A percentile compares a stretch with the other conserved stretches of the same genome.
phyloP scores from a whole-genome alignment of 202 grass and related monocot genomes.

The Bolboschoenoplectus hybrid region DNA sequence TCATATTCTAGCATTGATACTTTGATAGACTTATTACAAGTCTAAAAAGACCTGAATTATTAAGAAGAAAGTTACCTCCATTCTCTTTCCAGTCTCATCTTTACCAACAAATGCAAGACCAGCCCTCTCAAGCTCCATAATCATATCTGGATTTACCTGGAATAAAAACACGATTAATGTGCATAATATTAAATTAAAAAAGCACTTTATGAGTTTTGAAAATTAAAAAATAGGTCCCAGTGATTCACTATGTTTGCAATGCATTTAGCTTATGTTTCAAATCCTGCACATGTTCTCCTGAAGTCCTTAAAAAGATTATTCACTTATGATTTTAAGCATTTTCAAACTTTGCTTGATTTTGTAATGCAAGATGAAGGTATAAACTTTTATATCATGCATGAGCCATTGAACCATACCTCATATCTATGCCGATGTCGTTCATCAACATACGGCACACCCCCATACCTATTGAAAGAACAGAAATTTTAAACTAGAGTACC shows the following conservation, averaged over 20 bases:
- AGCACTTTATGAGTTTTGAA: neutral
- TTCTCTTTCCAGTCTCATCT: conserved; percentile 53
- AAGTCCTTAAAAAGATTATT: neutral
- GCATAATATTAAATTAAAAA: neutral
- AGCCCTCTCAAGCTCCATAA: conserved; percentile 49
- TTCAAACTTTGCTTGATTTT: neutral
- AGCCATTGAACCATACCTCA: conserved; percentile 49
- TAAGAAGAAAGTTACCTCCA: conserved; percentile 47
- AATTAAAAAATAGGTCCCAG: neutral
- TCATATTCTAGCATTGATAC: neutral
- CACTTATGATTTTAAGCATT: neutral
- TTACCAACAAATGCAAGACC: conserved; percentile 56
- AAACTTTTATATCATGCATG: neutral
- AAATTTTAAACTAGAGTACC: neutral
- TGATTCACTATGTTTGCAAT: neutral
- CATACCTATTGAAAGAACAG: conserved; percentile 48
- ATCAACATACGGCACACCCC: conserved; percentile 44
- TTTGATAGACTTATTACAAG: neutral
- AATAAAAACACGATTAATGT: conserved; percentile 10
- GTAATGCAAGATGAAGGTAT: conserved; percentile 1
- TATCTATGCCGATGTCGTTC: conserved; percentile 60
- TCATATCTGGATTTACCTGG: conserved; percentile 61
- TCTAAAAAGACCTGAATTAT: conserved; percentile 14
- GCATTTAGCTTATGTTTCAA: neutral
- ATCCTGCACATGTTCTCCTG: neutral